phyloP scores from a whole-genome alignment of 2,329 filamentous ascomycete genomes.

The Colletotrichum kahawae region DNA sequence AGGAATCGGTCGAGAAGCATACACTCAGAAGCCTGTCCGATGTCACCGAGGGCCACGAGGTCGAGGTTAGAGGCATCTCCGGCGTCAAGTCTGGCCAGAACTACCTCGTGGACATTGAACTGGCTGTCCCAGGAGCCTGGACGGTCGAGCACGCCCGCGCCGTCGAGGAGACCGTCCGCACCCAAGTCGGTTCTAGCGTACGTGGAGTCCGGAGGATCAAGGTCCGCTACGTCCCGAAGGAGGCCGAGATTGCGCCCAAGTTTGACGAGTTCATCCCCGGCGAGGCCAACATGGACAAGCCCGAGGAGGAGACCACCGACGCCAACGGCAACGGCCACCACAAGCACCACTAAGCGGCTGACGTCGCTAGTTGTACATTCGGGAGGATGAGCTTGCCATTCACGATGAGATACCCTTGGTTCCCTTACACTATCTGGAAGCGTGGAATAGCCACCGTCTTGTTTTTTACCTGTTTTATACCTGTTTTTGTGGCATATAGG shows the following conservation, averaged over 20 bases:
- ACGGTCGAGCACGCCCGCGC: constrained; percentile 72
- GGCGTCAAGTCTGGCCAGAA: constrained; percentile 97
- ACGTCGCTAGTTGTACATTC: neutral
- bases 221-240: constrained; percentile 80
- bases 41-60: constrained; percentile 58
- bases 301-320: constrained; percentile 44
- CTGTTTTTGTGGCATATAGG: neutral
- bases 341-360: constrained; percentile 30
- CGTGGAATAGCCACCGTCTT: neutral
- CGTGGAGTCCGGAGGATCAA: constrained; percentile 84
- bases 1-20: constrained; percentile 71
- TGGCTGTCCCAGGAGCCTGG: constrained; percentile 80
- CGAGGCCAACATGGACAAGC: constrained; percentile 66
- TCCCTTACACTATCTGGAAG: constrained; percentile 7
- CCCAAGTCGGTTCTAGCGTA: constrained; percentile 75
- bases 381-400: constrained; percentile 15
- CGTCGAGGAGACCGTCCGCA: constrained; percentile 77
- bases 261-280: constrained; percentile 82
- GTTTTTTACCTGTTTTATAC: neutral
- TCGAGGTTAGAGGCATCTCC: constrained; percentile 79
- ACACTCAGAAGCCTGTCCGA: constrained; percentile 62
- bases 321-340: constrained; percentile 32
- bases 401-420: constrained; percentile 22
- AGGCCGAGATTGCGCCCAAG: constrained; percentile 54
- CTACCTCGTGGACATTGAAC: constrained; percentile 88